Conservation (phyloP, 129 eudicot genomes). For the Gnaphalium uliginosum region DNA sequence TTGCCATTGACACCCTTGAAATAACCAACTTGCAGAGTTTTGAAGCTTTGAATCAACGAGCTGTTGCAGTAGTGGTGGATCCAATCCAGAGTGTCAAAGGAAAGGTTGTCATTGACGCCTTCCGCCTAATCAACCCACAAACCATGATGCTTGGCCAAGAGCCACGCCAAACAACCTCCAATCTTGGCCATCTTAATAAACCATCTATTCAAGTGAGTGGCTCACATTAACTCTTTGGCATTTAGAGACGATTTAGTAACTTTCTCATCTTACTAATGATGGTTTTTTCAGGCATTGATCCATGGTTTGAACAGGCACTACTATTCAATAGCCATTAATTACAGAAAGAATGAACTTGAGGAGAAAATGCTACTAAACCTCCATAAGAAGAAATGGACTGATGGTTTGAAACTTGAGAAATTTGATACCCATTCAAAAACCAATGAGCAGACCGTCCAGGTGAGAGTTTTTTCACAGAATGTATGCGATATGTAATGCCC, state of each 20-base stretch:
- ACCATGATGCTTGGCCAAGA: constrained; percentile 99
- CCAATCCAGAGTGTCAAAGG: constrained; percentile 98
- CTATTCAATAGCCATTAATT: constrained; percentile 87
- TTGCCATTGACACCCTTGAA: constrained; percentile 6
- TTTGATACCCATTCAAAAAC: constrained; percentile 90
- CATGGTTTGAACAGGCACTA: constrained; percentile 94
- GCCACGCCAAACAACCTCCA: constrained; percentile 93
- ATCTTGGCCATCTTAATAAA: constrained; percentile 93
- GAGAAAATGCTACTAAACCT: constrained; percentile 92
- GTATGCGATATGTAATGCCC: not conserved
- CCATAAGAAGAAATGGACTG: constrained; percentile 95
- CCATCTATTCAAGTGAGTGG: constrained; percentile 83
- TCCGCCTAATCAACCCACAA: constrained; percentile 89
- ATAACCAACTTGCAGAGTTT: constrained; percentile 55
- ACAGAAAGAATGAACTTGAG: constrained; percentile 91
- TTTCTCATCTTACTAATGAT: constrained; percentile 10
- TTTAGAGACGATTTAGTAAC: not conserved
- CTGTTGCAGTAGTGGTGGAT: constrained; percentile 96
- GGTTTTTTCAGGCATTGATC: constrained; percentile 65
- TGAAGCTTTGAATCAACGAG: constrained; percentile 93
- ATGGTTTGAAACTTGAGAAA: constrained; percentile 83
- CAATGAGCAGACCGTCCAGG: constrained; percentile 92
- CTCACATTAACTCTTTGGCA: not conserved
- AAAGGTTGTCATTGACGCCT: constrained; percentile 94
- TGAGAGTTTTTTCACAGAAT: constrained; percentile 17